Evolutionary conservation across 2,329 filamentous ascomycete genomes (phyloP).

Genomic region (Pestalotiopsis sp.): DNA sequence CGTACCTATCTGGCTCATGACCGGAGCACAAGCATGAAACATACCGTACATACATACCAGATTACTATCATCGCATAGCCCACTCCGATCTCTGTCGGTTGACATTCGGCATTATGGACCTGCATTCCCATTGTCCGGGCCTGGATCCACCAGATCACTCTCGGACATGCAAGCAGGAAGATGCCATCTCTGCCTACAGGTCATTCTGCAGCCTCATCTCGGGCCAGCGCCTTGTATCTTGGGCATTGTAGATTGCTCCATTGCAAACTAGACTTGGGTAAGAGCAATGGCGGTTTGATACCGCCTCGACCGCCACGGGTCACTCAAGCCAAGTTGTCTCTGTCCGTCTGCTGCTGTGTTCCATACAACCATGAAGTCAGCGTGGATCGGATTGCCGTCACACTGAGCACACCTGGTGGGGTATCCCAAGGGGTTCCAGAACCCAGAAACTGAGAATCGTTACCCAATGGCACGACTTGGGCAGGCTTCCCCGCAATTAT

Average conservation of each 20-base stretch:
- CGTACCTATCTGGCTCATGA: neutral
- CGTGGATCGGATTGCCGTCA: neutral
- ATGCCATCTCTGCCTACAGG: neutral
- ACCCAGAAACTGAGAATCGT: neutral
- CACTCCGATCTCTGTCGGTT: neutral
- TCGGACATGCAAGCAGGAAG: neutral
- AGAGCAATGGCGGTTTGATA: no score
- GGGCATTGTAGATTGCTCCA: neutral
- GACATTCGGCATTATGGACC: constrained; percentile 2
- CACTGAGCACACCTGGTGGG: neutral
- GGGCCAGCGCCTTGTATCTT: neutral
- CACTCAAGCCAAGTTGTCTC: no score
- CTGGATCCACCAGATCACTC: neutral
- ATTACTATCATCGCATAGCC: neutral
- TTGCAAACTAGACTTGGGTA: no score
- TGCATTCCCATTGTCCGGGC: neutral
- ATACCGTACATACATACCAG: no score
- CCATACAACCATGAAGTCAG: constrained; percentile 1
- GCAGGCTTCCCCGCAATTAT: constrained; percentile 6
- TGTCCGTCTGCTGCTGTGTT: no score
- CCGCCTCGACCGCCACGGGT: no score
- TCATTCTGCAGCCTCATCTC: neutral
- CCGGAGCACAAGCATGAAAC: neutral
- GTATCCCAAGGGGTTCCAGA: neutral
- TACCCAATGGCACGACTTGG: neutral